phyloP scores from a whole-genome alignment of 73 alveolate species.

The Uronychia setigera region DNA sequence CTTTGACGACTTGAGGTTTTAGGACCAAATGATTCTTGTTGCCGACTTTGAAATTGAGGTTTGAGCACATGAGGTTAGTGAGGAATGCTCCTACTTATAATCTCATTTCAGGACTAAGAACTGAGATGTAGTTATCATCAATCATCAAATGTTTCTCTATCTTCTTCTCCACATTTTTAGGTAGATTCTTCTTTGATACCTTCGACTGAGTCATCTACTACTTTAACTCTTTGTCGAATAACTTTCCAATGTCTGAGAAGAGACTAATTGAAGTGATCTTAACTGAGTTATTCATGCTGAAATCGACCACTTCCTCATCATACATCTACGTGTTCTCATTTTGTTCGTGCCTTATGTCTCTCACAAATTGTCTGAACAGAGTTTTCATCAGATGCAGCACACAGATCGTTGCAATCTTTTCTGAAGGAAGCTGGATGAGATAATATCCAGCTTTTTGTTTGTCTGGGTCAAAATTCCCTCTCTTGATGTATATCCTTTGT shows the following conservation, averaged over 20 bases:
- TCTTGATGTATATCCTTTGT: conserved; percentile 59
- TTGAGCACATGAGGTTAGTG: conserved; percentile 66
- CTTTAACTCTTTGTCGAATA: conserved; percentile 50
- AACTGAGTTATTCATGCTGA: conserved; percentile 9
- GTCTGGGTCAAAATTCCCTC: conserved; percentile 53
- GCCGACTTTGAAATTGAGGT: conserved; percentile 64
- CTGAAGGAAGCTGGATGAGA: conserved; percentile 53
- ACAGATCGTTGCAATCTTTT: conserved; percentile 60
- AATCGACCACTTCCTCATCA: conserved; percentile 13
- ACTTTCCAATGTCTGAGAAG: conserved; percentile 55
- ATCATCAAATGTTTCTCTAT: conserved; percentile 44
- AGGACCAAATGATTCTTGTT: conserved; percentile 58
- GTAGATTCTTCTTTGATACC: neutral
- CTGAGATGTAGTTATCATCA: conserved; percentile 35
- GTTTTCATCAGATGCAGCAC: conserved; percentile 67
- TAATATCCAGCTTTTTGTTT: conserved; percentile 40
- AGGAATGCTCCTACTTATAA: conserved; percentile 64
- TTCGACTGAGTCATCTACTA: conserved; percentile 13
- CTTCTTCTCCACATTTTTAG: neutral
- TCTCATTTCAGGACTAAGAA: conserved; percentile 18
- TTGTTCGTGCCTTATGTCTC: conserved; percentile 39
- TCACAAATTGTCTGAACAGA: conserved; percentile 54
- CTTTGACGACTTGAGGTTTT: conserved; percentile 65
- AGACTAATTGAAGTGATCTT: conserved; percentile 54
- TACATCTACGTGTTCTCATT: conserved; percentile 11